Base-by-base conservation (phyloP, 2,329 filamentous ascomycete species). In the Pyrenochaeta sp. region DNA sequence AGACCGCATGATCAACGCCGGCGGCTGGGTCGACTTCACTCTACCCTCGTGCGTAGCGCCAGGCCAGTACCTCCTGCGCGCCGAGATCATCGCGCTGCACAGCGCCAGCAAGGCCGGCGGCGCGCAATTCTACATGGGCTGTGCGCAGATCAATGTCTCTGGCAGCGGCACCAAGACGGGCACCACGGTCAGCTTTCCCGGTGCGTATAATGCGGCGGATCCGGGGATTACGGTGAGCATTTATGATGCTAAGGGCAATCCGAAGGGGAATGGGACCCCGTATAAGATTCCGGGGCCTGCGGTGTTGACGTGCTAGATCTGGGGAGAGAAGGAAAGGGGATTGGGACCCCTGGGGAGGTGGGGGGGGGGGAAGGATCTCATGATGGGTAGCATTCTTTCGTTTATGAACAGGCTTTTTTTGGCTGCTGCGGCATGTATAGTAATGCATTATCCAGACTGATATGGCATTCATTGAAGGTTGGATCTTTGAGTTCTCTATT, bases 231-330 rank as follows among this genome's bases (percentile, higher is more conserved):
- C 63, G 45, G 48, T 63, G 19, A 68, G 62, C 31, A 53, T 70
- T 27, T 69, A 69, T 35, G 59, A 51, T 31, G 51, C 48, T 13
- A 47, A 58, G 48, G 59, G 53, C 6, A 42, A 52, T 23, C 53
- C 53, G 1, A 51, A 42, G 29, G 53, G 53, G 6, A 56, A 54
- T 24, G 53, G 53, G n/a, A 27, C 51, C 49, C 63, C 67, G n/a
- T 81, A 81, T 50, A 76, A 67, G 13, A 72, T 79, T 24, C 79
- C 79, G 1, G 79, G 79, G 0, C 79, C 79, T 26, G 62, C 71
- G 4, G 63, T 80, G 11, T 78, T 81, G 54, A 73, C 63, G 27
- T 82, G 79, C 55, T 81, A 71, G 55, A 10, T 18, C n/a, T n/a
- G n/a, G n/a, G n/a, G n/a, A n/a, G n/a, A n/a, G n/a, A n/a, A n/a